Evolutionary conservation across 78 protist genomes (phyloP).

Genomic region (Anaeramoeba ignava): DNA sequence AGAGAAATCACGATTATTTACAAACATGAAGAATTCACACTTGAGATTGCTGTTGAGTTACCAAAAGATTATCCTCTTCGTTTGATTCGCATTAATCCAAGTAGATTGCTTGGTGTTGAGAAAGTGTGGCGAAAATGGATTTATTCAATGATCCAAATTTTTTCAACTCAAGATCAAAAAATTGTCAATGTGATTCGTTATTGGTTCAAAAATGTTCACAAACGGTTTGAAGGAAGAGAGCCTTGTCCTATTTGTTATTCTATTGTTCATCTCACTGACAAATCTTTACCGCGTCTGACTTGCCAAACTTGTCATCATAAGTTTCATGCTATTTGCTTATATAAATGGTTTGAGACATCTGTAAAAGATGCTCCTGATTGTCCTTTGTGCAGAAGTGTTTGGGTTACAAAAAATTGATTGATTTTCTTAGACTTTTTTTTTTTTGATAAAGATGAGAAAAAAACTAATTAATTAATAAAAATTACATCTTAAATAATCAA

Average conservation of each 20-base stretch:
- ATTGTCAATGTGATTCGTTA: slow-evolving; percentile 12
- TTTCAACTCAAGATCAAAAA: slow-evolving; percentile 9
- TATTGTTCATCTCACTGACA: slow-evolving; percentile 17
- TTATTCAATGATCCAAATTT: slow-evolving; percentile 9
- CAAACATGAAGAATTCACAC: slow-evolving; percentile 4
- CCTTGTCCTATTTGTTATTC: slow-evolving; percentile 36
- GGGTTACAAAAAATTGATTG: neutral
- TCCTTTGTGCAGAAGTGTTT: neutral
- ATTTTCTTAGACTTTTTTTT: neutral
- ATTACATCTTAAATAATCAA: too few species aligned
- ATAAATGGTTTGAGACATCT: slow-evolving; percentile 15
- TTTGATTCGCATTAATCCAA: neutral
- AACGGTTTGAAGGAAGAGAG: slow-evolving; percentile 34
- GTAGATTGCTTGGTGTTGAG: slow-evolving; percentile 7
- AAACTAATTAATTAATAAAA: too few species aligned
- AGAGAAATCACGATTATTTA: neutral
- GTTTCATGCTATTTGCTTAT: slow-evolving; percentile 24
- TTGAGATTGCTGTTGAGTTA: slow-evolving; percentile 15
- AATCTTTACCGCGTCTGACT: slow-evolving; percentile 6
- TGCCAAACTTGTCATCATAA: slow-evolving; percentile 10
- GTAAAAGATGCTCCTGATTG: neutral
- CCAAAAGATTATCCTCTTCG: slow-evolving; percentile 22
- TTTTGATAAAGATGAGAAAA: too few species aligned
- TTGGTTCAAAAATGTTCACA: slow-evolving; percentile 31
- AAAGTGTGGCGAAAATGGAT: slow-evolving; percentile 19